Base-by-base conservation (phyloP, 1,284 basidiomycete species). In the Porogramme epimiltina region DNA sequence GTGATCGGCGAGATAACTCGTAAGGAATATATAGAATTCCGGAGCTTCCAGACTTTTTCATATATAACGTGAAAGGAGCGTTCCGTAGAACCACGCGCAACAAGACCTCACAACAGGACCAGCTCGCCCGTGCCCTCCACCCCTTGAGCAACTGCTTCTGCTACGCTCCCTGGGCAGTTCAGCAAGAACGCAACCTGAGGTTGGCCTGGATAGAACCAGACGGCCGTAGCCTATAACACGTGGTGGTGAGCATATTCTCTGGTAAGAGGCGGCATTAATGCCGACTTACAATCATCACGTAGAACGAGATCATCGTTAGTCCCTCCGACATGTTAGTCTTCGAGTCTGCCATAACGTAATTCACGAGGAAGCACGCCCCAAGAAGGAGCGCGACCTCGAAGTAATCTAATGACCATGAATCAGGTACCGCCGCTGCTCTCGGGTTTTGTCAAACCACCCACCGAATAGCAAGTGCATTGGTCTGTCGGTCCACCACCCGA, bases 351-450 rank as follows among this genome's bases (percentile, higher is more conserved):
- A 84, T 86, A 38, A 87, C 81, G 61, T 85, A 85, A 67, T 85
- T 88, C 41, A 87, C 84, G 34, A 87, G 69, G 71, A 87, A 86
- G 60, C 81, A 83, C 0, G 83, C 74, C 0, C 78, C 82, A n/a
- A 87, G 66, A 15, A 86, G 65, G 22, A 83, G 61, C 0, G 79
- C 77, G 2, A 87, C 79, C 62, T 87, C 85, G 60, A 81, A 87
- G 23, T 75, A 60, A 58, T 79, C 77, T 77, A 11, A n/a, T n/a
- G n/a, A n/a, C n/a, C n/a, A n/a, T n/a, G n/a, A n/a, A n/a, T n/a
- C n/a, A n/a, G n/a, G n/a, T n/a, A n/a, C n/a, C n/a, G n/a, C n/a
- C n/a, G n/a, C n/a, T n/a, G n/a, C n/a, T n/a, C n/a, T n/a, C n/a
- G n/a, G n/a, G 28, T 19, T 6, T 16, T 18, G 4, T 28, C 10